Evolutionary conservation across 352 stramenopile species (phyloP), one percentile per base, ranked within the genome.

Genomic region (Aphanomyces stellatus): DNA sequence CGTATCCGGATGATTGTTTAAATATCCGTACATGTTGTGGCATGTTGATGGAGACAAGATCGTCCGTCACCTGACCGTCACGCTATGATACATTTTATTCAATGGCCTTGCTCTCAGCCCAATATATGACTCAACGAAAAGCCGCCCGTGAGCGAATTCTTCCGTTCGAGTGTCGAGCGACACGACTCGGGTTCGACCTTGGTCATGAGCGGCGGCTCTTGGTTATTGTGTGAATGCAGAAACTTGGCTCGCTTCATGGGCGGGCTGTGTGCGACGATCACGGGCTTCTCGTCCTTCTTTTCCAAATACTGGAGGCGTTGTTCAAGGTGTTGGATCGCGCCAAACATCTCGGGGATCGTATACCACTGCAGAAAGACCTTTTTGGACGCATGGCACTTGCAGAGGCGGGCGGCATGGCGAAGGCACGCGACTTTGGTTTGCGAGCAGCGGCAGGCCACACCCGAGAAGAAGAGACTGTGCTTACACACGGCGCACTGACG

Each of bases 401-500:
- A 92, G 77, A 92, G 80, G n/a, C 70, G 48, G 53, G 82, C 82
- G 2, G 73, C 71, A 53, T 92, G 83, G 37, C 81, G 79, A 25
- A 89, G 61, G 59, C 83, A 92, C 34, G 83, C 77, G 15, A 92
- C 59, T 2, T 77, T 77, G 48, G 68, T 77, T 1, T 81, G 74
- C 55, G 79, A 80, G 64, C 83, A 92, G 0, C 74, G 71, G 59
- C 83, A 92, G 2, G 82, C 87, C 8, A 92, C 77, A 5, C 81
- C 81, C 2, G 83, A 92, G 64, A 92, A 92, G 66, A 90, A 92
- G 6, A 92, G 74, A 62, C 86, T 88, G 71, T 92, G 81, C 35
- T 78, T 86, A 72, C 83, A 92, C 8, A 65, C 33, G 24, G 3
- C 28, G 40, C 80, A 90, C 62, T 87, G 79, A 2, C 82, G 79